Evolutionary conservation across 345 rosid genomes (phyloP), one percentile per base, ranked within the genome.

Genomic region (Eucalyptus sp.): DNA sequence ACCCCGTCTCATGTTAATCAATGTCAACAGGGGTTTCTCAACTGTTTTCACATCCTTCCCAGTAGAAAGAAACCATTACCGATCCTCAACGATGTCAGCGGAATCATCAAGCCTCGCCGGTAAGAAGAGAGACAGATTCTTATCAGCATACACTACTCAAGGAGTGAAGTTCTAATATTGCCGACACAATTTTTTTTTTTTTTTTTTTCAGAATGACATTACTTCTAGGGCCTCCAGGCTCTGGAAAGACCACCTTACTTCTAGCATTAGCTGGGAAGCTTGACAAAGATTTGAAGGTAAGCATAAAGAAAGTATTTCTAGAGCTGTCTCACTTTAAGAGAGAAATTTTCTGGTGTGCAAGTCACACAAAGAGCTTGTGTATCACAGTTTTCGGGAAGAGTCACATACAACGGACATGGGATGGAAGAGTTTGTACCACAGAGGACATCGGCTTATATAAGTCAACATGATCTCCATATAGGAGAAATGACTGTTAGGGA

Each of bases 401-500:
- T 95, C n/a, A 92, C 93, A 1, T 95, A 94, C 87, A 95, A 95
- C 33, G 96, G 97, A 62, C 94, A 93, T 86, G 94, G 80, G 17
- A 95, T 95, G 97, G 92, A 94, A 31, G 96, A 94, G 89, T 93
- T 95, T 89, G 95, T 95, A 22, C 94, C 96, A 0, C 95, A 95
- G 88, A 95, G 95, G 86, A 90, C 94, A 56, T 90, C 96, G 14
- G 95, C 96, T 62, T 95, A 95, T 86, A 95, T 95, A 56, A 94
- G 95, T 86, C 96, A 95, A 51, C 52, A 94, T 86, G 95, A 95
- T 95, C 93, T 93, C 18, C 96, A 95, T 48, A 92, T 95, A 9
- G 94, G 93, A 44, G 96, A 95, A 90, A 90, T 95, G 96, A 95
- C 96, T 13, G 96, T 95, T 25, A 93, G 96, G 87, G 96, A 95